Evolutionary conservation across 495 filamentous ascomycete genomes (phyloP), one percentile per base, ranked within the genome.

Genomic region (Aspergillus baeticus): DNA sequence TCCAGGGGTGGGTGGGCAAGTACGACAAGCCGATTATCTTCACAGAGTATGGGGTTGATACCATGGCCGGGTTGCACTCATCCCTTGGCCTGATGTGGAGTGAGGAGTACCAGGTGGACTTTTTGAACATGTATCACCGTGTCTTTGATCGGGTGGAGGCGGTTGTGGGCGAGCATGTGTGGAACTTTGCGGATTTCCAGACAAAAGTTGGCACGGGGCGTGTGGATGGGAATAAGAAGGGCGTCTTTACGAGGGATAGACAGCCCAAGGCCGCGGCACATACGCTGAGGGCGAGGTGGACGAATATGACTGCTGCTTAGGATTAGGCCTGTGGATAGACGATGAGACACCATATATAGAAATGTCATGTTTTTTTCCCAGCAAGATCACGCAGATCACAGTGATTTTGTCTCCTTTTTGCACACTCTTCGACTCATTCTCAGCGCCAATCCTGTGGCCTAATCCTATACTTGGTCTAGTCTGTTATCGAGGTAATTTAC

Each of bases 161-260:
- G 4, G 44, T 47, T 14, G 29, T 47, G 11, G 44, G 44, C 10
- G 44, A 47, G 44, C 44, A 47, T 13, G 44, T 47, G 14, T 47
- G 44, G 44, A 47, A 47, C 33, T 47, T 47, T 18, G 44, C 44
- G 11, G 44, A 47, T 10, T 47, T 47, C 11, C 44, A 47, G n/a
- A 47, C 44, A 2, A 10, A 26, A 1, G 26, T 34, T 14, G 43
- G 43, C 6, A 47, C 34, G 2, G 7, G 6, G 5, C 26, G 44
- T 13, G 44, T 47, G 1, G 44, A 47, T 34, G 44, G 44, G 14
- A 47, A 47, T 11, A 47, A 47, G 26, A 47, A 47, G 29, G 44
- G 44, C 3, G 44, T 47, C 5, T 47, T 47, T 47, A 47, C 44
- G 1, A 33, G 44, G 8, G 44, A 47, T 10, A 26, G 44, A 3